A percentile compares a stretch with the other conserved stretches of the same genome.
Conservation (phyloP, 1,284 basidiomycete genomes). For the Takashimella koratensis region DNA sequence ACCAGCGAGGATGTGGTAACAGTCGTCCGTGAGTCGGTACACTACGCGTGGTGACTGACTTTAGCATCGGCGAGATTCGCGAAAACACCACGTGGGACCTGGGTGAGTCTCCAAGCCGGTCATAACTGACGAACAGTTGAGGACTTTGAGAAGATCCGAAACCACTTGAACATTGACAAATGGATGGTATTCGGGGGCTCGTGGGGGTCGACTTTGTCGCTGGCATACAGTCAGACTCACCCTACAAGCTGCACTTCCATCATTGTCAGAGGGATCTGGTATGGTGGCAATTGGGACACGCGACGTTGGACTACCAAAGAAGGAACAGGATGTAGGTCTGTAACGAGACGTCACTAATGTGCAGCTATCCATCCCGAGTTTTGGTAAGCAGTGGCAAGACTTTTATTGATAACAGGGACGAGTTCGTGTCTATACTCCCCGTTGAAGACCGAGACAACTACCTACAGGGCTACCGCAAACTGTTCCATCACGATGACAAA, state of each 20-base stretch:
- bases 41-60: conserved; percentile 1
- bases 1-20: conserved; percentile 81
- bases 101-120: no score
- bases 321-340: conserved; percentile 43
- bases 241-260: conserved; percentile 76
- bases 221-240: conserved; percentile 83
- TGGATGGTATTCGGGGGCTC: conserved; percentile 92
- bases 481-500: no score
- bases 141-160: conserved; percentile 78
- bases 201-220: conserved; percentile 84
- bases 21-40: conserved; percentile 61
- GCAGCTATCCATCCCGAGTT: background rate
- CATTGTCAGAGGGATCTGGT: conserved; percentile 87
- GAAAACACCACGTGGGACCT: conserved; percentile 95
- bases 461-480: no score
- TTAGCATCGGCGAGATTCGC: conserved; percentile 66
- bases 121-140: no score
- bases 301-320: conserved; percentile 88
- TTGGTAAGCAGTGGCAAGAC: conserved; percentile 21
- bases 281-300: conserved; percentile 76
- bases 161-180: conserved; percentile 68
- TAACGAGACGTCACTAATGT: no score
- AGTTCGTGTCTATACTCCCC: no score
- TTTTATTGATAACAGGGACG: conserved; percentile 8
- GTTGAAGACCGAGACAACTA: no score